phyloP scores from a whole-genome alignment of 2,329 filamentous ascomycete genomes.

The Trichophyton verrucosum region DNA sequence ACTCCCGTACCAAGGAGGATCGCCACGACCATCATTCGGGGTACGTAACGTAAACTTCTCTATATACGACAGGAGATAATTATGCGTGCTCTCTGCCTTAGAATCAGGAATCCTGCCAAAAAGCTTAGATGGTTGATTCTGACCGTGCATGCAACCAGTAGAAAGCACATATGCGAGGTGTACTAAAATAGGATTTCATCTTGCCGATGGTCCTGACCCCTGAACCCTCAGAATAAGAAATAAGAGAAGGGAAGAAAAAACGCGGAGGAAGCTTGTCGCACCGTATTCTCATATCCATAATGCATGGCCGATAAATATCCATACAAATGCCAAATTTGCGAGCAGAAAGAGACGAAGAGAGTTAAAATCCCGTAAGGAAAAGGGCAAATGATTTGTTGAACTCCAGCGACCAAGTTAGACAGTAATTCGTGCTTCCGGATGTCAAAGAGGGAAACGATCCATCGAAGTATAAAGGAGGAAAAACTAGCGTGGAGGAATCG shows the following conservation, averaged over 20 bases:
- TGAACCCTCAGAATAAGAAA: neutral
- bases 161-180: neutral
- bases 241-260: neutral
- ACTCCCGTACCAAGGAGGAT: neutral
- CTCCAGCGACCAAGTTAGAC: neutral
- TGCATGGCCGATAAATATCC: neutral
- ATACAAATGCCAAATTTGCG: neutral
- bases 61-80: neutral
- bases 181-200: neutral
- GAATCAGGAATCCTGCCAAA: conserved; percentile 1
- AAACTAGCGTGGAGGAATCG: neutral
- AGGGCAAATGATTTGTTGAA: neutral
- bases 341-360: neutral
- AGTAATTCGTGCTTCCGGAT: neutral
- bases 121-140: conserved; percentile 1
- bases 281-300: neutral
- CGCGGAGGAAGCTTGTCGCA: neutral
- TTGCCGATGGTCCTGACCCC: neutral
- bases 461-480: neutral
- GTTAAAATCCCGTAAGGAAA: conserved; percentile 1
- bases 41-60: neutral
- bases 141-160: neutral
- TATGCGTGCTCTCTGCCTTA: neutral
- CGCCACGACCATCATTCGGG: neutral
- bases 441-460: neutral